Evolutionary conservation across 306 rosid species (phyloP), one percentile per base, ranked within the genome.

Genomic region (Begonia loranthoides): DNA sequence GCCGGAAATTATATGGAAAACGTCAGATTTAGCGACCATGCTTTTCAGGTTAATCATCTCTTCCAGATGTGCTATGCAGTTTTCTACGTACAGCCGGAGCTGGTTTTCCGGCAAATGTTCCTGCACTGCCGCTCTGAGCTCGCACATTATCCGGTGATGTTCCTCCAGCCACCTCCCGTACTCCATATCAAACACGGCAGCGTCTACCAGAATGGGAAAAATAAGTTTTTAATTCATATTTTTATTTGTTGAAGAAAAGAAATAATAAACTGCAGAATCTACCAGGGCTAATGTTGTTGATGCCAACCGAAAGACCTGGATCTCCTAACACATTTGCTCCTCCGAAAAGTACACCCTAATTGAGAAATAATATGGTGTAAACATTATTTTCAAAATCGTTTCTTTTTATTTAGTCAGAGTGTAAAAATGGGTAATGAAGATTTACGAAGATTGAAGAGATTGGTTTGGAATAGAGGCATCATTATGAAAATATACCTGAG

Each of bases 61-160:
- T 50, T 83, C 96, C 62, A 70, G 75, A 52, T 92, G 99, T 12
- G 87, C 79, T 13, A 92, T 51, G 55, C 69, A 78, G 50, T 77
- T 83, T 45, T 92, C 94, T 6, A 92, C 96, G 51, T 47, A 86
- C 44, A 83, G 34, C 24, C 93, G 66, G 6, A 92, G 87, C 57
- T 92, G 96, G 16, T 78, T 81, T 68, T 92, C 99, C 0, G 79
- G 80, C 15, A 86, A 51, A 53, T 80, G 94, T 45, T 92, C 94
- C 21, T 92, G 88, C 48, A 92, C 84, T 6, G 93, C 99, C 1
- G 93, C 96, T 66, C 96, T 71, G 15, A 92, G 78, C 73, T 92
- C 99, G 41, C 93, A 73, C 71, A 73, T 80, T 36, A 83, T 13
- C 1, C 93, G 81, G 45, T 86, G 94, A 57, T 92, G 80, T 58